Base-by-base conservation (phyloP, 495 filamentous ascomycete genomes). In the Oidiodendron maius region DNA sequence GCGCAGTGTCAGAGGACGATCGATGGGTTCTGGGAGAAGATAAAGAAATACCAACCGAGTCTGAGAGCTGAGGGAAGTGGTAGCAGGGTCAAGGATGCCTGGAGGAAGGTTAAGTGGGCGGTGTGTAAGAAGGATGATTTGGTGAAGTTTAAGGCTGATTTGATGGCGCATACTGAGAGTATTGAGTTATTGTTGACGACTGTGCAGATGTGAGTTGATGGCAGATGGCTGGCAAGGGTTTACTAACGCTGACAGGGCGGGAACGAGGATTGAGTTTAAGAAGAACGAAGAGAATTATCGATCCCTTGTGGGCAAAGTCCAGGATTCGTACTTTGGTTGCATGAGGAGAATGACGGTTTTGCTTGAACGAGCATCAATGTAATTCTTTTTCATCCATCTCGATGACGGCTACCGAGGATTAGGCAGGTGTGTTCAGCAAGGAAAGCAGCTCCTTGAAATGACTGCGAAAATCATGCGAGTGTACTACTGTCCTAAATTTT, bases 1-100 rank as follows among this genome's bases (percentile, higher is more conserved):
- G 26, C 57, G 3, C 55, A 64, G 40, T 64, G 61, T 52, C 63
- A 61, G 34, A 30, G 38, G n/a, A 62, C 61, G 1, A 62, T 67
- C n/a, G 55, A 59, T 45, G 42, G 26, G 2, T 65, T 67, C 39
- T 57, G 48, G 44, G 15, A 55, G 46, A 56, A 58, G 35, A 48
- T 58, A 0, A 23, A 49, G 21, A 52, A 48, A 22, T 64, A 62
- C 42, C 56, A 67, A 37, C 56, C 56, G 6, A 50, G 53, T 47
- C 42, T 63, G 11, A 10, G 54, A 3, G 46, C 18, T n/a, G 18
- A 21, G 5, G 46, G 50, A 12, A 50, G 48, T 47, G 13, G 53
- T 44, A 50, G 13, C 44, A 52, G 28, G 24, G 25, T 61, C 8
- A 50, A 48, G 26, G 54, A 50, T 51, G 35, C 50, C 6, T 59